These are phyloP conservation scores for Ensete ventricosum DNA, from an alignment of 176 grass and related monocot species.

Conservation along the genomic window DNA sequence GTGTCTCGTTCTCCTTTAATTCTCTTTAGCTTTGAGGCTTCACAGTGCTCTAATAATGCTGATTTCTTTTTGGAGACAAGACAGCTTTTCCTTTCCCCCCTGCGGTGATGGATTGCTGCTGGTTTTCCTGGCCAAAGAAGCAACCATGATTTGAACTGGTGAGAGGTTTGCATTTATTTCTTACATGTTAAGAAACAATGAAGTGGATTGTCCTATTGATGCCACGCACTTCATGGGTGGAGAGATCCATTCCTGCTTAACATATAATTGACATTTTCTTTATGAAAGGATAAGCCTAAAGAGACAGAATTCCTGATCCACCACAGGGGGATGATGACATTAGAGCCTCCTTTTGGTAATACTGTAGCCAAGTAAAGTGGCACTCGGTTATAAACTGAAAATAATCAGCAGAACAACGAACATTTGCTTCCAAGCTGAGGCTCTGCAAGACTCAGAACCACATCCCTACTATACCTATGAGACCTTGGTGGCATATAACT, in stretches of 20 bases:
- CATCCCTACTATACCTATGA: too few species aligned
- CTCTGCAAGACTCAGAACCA: too few species aligned
- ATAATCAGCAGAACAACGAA: too few species aligned
- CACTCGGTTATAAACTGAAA: too few species aligned
- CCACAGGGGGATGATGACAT: too few species aligned
- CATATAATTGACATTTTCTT: background rate
- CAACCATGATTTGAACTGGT: background rate
- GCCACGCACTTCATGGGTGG: too few species aligned
- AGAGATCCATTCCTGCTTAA: background rate
- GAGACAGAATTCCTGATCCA: background rate
- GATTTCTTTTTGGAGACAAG: slow-evolving; percentile 2
- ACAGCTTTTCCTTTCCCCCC: background rate
- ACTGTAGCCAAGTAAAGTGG: too few species aligned
- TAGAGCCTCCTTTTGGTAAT: too few species aligned
- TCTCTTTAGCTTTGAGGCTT: background rate
- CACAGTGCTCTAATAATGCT: background rate
- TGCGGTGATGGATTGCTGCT: background rate
- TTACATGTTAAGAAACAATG: slow-evolving; percentile 1
- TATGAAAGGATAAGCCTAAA: background rate
- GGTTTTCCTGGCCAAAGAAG: background rate
- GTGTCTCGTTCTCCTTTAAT: background rate
- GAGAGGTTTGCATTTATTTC: background rate
- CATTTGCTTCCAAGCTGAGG: too few species aligned
- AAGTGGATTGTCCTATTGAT: too few species aligned
- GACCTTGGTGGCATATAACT: too few species aligned